Base-by-base conservation (phyloP, 352 stramenopile species). In the Aphanomyces astaci region DNA sequence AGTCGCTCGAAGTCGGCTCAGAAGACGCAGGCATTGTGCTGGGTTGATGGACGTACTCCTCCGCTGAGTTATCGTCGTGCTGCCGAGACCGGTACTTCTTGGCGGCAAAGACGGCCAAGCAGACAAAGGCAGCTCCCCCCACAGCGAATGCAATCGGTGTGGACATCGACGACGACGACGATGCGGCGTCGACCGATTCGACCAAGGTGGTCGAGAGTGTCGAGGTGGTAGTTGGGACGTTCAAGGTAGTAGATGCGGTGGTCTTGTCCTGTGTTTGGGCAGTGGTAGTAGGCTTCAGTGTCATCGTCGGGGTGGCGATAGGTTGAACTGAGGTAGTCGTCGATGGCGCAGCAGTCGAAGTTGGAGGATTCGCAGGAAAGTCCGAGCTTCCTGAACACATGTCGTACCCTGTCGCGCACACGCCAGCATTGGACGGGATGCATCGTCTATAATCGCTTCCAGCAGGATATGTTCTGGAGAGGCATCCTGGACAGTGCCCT, bases 101-200 rank as follows among this genome's bases (percentile, higher is more conserved):
- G 5, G 48, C 43, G 2, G 49, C 62, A 68, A 68, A 68, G 19
- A 40, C 2, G 7, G 33, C 24, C 24, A 68, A 46, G 22, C 49
- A 22, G 25, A 48, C 25, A 39, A 68, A 68, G 0, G 62, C 62
- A 22, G 59, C 32, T 27, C 43, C 62, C 17, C 62, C 62, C 11
- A 68, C 43, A 24, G 28, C 62, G 28, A 68, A 48, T 13, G 62
- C 62, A 15, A 48, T 59, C 19, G 32, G 46, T 56, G 22, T 32
- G 57, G 11, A 19, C 7, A 45, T 3, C 15, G 28, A 40, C 31
- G 43, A 45, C 15, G 36, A 33, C 19, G 27, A 53, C 19, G 31
- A 55, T 2, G 28, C 24, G 10, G 57, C n/a, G 28, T 32, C 15
- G 27, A 53, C 51, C 11, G 19, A 30, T 53, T 45, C 19, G 30